Evolutionary conservation across 2,329 filamentous ascomycete species (phyloP).

Genomic region (Pyrenochaeta sp.): DNA sequence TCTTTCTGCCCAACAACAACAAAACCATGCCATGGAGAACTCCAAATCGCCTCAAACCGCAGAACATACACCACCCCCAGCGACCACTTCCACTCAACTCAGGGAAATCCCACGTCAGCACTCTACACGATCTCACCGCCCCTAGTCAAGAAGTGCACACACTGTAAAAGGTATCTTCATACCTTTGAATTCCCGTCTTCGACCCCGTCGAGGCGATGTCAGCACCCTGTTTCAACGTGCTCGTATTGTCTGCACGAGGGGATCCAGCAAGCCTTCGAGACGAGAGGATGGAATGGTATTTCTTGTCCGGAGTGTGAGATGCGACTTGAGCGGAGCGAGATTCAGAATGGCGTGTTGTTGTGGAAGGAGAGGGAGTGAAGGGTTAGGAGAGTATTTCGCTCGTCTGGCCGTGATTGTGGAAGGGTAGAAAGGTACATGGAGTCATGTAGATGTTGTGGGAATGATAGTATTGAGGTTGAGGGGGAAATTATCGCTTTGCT

Average conservation of each 20-base stretch:
- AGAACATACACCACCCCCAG: neutral
- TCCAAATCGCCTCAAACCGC: neutral
- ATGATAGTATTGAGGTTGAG: too few relatives aligned
- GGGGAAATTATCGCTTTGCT: too few relatives aligned
- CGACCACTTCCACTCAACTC: neutral
- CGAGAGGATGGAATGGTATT: neutral
- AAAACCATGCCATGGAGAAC: neutral
- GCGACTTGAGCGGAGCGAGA: neutral
- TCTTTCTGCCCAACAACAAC: neutral
- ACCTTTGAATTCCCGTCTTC: neutral
- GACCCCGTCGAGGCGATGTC: neutral
- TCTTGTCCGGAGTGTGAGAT: neutral
- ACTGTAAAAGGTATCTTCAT: neutral
- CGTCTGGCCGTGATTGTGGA: too few relatives aligned
- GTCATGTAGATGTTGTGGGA: too few relatives aligned
- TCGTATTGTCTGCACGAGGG: neutral
- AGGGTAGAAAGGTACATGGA: too few relatives aligned
- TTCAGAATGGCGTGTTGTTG: neutral
- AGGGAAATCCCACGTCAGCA: neutral
- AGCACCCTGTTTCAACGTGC: neutral
- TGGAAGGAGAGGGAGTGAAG: neutral
- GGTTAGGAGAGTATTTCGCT: too few relatives aligned
- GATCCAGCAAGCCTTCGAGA: neutral
- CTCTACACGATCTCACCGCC: neutral
- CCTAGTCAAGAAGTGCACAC: neutral